These are phyloP conservation scores for Botrytis galanthina DNA, from an alignment of 2,329 filamentous ascomycete species.

Conservation along the genomic window DNA sequence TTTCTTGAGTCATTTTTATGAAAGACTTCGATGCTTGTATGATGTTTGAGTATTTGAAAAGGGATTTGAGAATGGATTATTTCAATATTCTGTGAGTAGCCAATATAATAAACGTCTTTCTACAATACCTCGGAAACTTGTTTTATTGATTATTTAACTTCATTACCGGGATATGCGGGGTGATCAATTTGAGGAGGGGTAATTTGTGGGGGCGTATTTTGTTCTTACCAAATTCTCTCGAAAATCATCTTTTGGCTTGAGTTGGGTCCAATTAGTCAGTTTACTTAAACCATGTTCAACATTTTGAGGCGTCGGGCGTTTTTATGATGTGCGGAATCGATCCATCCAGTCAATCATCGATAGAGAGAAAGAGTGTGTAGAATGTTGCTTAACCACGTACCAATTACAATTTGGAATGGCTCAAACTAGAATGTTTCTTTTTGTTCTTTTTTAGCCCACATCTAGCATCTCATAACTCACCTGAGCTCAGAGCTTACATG, in stretches of 20 bases:
- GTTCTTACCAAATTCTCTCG: background rate
- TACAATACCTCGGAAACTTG: conserved; percentile 8
- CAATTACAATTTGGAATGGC: background rate
- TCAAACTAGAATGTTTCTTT: background rate
- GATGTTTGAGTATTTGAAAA: background rate
- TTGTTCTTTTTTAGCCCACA: background rate
- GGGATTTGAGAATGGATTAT: background rate
- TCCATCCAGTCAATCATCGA: background rate
- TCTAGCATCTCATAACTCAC: background rate
- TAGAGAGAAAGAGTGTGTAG: background rate
- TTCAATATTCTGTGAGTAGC: background rate
- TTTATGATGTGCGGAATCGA: background rate
- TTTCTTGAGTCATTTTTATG: conserved; percentile 40
- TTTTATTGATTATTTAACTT: background rate
- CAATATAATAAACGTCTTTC: background rate
- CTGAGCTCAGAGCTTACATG: background rate
- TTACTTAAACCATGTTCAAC: background rate
- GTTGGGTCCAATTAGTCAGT: background rate
- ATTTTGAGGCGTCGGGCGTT: background rate
- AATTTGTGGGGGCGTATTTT: background rate
- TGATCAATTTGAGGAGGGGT: conserved; percentile 6
- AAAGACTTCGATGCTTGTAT: background rate
- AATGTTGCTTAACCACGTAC: background rate
- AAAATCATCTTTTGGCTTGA: background rate
- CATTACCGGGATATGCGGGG: background rate